Evolutionary conservation across 768 basidiomycete species (phyloP), one percentile per base, ranked within the genome.

Genomic region (Psilocybe azurescens): DNA sequence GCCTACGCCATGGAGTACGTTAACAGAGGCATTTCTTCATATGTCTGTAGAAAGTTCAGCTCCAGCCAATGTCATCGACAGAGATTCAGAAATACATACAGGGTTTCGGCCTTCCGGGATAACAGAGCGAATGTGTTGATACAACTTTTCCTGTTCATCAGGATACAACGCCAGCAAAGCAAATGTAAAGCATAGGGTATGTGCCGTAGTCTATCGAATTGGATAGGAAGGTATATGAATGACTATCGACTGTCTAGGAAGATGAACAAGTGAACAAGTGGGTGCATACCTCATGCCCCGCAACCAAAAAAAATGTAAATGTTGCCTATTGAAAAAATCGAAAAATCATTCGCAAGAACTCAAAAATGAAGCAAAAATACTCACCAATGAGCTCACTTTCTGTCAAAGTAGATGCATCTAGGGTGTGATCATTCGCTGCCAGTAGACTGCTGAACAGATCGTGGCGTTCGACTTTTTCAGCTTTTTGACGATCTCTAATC

Each of bases 381-480:
- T 47, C 64, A 77, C 78, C 74, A 57, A 77, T 75, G 3, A 86
- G 69, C 64, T 86, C 84, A 16, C 67, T 70, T 48, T 84, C 82
- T 6, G 74, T 75, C 51, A 84, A 65, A 62, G 73, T 75, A n/a
- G 68, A 62, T n/a, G 67, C 66, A 16, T 72, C 74, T 16, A 69
- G 53, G 53, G 77, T 78, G 20, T 74, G 73, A 58, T 80, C 78
- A 67, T 82, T 86, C 6, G 84, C 83, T 61, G 78, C 78, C 38
- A 87, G 70, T 20, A 87, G 74, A 65, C 77, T 82, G 65, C 74
- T 82, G 66, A 88, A 83, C 14, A 87, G 72, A 70, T 88, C 86
- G 57, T 82, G 69, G 38, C 78, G 77, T 61, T 78, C 77, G 55
- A 72, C 76, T 56, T 78, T 78, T 56, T 72, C 74, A 5, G 74